These are phyloP conservation scores for Didymella keratinophila DNA, from an alignment of 2,329 filamentous ascomycete species.

Conservation along the genomic window DNA sequence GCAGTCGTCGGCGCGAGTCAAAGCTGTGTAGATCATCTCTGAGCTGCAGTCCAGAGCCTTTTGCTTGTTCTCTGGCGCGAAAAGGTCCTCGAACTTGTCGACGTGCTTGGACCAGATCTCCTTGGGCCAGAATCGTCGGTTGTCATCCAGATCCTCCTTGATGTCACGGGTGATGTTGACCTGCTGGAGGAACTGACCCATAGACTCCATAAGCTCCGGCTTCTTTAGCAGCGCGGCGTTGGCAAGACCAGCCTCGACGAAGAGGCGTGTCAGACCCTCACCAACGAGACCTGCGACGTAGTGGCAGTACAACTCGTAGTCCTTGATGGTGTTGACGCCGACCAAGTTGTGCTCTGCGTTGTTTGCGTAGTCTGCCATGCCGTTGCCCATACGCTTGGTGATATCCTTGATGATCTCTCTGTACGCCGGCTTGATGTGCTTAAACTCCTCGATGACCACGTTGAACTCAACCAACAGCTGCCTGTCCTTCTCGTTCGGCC, in stretches of 20 bases:
- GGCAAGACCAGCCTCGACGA: constrained; percentile 85
- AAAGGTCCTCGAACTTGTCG: constrained; percentile 86
- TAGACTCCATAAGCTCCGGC: constrained; percentile 85
- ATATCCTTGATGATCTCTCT: constrained; percentile 90
- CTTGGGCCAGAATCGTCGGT: constrained; percentile 90
- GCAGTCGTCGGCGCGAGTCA: constrained; percentile 88
- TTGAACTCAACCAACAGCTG: constrained; percentile 93
- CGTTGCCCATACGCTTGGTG: constrained; percentile 92
- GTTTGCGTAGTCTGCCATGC: constrained; percentile 94
- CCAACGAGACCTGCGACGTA: constrained; percentile 99
- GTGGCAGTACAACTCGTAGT: constrained; percentile 97
- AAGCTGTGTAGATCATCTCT: constrained; percentile 91
- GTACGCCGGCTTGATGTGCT: constrained; percentile 86
- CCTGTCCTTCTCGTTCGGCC: constrained; percentile 91
- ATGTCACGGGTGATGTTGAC: constrained; percentile 98
- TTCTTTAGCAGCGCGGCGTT: constrained; percentile 84
- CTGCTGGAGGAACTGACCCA: constrained; percentile 98
- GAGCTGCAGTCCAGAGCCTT: constrained; percentile 85
- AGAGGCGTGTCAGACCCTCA: constrained; percentile 88
- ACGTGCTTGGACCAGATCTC: constrained; percentile 98
- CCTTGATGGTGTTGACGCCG: constrained; percentile 81
- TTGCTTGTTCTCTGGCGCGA: constrained; percentile 79
- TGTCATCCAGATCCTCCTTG: constrained; percentile 86
- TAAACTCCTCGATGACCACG: constrained; percentile 83
- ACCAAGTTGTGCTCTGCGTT: constrained; percentile 82